Base-by-base conservation (phyloP, 177 flowering plant genomes). In the Vitis hybrid region DNA sequence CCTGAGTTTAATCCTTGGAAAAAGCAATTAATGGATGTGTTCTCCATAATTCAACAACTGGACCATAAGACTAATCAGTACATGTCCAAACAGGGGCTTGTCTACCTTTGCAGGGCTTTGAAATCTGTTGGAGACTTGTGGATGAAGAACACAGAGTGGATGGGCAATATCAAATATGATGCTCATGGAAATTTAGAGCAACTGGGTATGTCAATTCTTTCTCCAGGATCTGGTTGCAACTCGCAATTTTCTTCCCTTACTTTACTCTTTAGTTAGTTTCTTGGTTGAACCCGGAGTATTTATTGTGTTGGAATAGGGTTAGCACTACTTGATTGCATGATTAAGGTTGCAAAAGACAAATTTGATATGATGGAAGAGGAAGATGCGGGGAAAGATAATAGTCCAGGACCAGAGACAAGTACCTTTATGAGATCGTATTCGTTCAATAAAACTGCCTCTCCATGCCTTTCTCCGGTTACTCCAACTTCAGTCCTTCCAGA, bases 401-500 rank as follows among this genome's bases (percentile, higher is more conserved):
- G 64, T 60, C 64, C 68, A 10, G 26, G 61, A 51, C 14, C 11
- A 19, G 77, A 48, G 45, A 62, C 68, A 3, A 79, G 67, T 63
- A 39, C 49, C 48, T 68, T 67, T 16, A 62, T 2, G 51, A 81
- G 64, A 9, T 76, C 79, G 10, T 72, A 51, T 66, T 73, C 82
- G 33, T 77, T 71, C n/a, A 70, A 9, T 51, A 71, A 56, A 57
- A 33, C 56, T 48, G 75, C 85, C 13, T 61, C 6, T 39, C 45
- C 45, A 62, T 74, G 81, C 33, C 51, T 69, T 51, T 85, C 87
- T 65, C 91, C 89, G 0, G 78, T 22, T 13, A 86, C 88, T 31
- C 91, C 91, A 53, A 86, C 87, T 33, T 86, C 93, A 9, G 89
- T 84, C 58, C 87, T 86, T 65, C 84, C 89, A 13, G 78, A 82